phyloP scores from a whole-genome alignment of 768 basidiomycete genomes.

The Cystoderma amianthinum region DNA sequence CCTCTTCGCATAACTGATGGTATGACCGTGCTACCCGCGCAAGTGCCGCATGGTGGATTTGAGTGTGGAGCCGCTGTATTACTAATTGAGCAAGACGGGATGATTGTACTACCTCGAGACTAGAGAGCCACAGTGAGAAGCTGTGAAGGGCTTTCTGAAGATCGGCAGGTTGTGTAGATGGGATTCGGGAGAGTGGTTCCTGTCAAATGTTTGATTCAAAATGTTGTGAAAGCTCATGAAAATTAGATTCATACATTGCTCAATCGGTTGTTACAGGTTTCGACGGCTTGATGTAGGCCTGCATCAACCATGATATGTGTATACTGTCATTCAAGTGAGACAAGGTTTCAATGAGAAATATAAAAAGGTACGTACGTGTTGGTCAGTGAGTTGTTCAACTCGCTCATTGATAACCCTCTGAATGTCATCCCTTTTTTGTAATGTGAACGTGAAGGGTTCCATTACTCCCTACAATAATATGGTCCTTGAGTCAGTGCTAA shows the following conservation, averaged over 20 bases:
- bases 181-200: conserved; percentile 73
- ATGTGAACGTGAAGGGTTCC: conserved; percentile 63
- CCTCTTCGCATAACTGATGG: conserved; percentile 64
- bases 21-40: conserved; percentile 66
- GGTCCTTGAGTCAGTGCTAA: not conserved
- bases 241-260: conserved; percentile 26
- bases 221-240: not conserved
- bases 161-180: conserved; percentile 54
- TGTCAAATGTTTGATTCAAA: conserved; percentile 12
- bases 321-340: conserved; percentile 25
- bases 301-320: conserved; percentile 46
- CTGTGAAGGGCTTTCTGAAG: conserved; percentile 55
- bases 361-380: conserved; percentile 62
- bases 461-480: conserved; percentile 44
- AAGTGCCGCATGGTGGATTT: conserved; percentile 75
- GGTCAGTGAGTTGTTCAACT: conserved; percentile 60
- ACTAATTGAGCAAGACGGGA: conserved; percentile 73
- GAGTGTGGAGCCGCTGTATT: conserved; percentile 53
- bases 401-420: conserved; percentile 54
- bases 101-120: conserved; percentile 73
- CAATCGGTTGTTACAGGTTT: conserved; percentile 31
- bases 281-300: conserved; percentile 40
- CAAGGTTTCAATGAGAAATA: conserved; percentile 1
- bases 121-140: conserved; percentile 85
- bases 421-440: conserved; percentile 49